phyloP scores from a whole-genome alignment of 73 alveolate species.

The Effrenium voratum region DNA sequence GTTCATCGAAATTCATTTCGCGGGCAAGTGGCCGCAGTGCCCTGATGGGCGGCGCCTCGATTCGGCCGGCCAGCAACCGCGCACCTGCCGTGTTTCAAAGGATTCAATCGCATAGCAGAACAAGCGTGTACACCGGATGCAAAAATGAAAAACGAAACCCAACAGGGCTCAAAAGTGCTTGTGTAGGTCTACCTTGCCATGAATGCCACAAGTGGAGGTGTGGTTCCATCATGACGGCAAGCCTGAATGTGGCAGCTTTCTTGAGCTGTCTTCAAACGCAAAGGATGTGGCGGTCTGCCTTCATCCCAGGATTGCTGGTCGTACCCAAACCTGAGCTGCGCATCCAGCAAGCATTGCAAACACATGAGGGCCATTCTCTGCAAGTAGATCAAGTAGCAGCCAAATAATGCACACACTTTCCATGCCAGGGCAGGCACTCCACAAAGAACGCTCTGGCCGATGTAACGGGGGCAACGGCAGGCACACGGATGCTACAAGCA shows the following conservation, averaged over 20 bases:
- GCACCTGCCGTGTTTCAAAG: not conserved
- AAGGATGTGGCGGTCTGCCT: no score
- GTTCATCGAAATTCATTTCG: no score
- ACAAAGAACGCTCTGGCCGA: conserved; percentile 8
- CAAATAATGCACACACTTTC: no score
- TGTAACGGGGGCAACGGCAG: conserved; percentile 1
- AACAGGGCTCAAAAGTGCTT: no score
- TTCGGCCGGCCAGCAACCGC: conserved; percentile 58
- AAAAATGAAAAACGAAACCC: no score
- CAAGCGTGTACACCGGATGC: not conserved
- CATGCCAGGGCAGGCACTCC: not conserved
- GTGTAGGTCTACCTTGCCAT: no score
- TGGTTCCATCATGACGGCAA: no score
- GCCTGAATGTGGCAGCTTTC: not conserved
- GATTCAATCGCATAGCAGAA: not conserved
- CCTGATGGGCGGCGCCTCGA: conserved; percentile 29
- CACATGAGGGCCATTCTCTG: not conserved
- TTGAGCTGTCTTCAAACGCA: no score
- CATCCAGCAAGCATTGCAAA: not conserved
- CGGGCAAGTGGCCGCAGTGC: conserved; percentile 3
- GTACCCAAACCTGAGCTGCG: conserved; percentile 41
- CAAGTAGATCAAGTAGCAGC: not conserved
- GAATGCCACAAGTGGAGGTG: no score
- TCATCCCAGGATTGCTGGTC: conserved; percentile 8
- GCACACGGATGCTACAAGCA: conserved; percentile 38